Evolutionary conservation across 306 rosid genomes (phyloP).

Genomic region (Prunus mongolica): DNA sequence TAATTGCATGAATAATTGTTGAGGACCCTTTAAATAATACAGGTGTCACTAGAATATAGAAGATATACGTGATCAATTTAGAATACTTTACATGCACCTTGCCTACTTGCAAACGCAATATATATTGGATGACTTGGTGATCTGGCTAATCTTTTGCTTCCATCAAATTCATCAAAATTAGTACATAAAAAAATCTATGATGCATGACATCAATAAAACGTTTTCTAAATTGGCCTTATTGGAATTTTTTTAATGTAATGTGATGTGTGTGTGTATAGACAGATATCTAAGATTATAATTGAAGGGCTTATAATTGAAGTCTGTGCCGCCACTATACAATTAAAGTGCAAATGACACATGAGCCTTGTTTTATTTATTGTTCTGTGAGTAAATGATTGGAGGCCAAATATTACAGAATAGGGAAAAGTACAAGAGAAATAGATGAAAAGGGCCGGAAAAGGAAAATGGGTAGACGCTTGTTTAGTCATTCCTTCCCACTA

Average conservation of each 20-base stretch:
- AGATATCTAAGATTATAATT: background rate
- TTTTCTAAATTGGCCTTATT: background rate
- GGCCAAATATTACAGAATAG: slow-evolving; percentile 13
- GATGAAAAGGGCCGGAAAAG: slow-evolving; percentile 21
- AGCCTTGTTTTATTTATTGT: slow-evolving; percentile 22
- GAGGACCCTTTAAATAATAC: slow-evolving; percentile 4
- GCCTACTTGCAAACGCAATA: slow-evolving; percentile 15
- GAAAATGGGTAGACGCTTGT: slow-evolving; percentile 25
- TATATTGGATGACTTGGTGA: background rate
- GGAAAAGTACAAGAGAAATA: slow-evolving; percentile 20
- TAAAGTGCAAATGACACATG: slow-evolving; percentile 43
- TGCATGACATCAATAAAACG: slow-evolving; percentile 10
- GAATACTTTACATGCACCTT: background rate
- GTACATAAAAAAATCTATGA: background rate
- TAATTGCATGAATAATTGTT: slow-evolving; percentile 1
- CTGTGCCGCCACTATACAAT: slow-evolving; percentile 30
- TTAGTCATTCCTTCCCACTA: slow-evolving; percentile 24
- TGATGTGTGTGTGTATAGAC: background rate
- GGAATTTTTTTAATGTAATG: background rate
- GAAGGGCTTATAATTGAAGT: slow-evolving; percentile 1
- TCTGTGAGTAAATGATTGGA: slow-evolving; percentile 34
- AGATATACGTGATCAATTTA: background rate
- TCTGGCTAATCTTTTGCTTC: background rate
- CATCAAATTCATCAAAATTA: background rate
- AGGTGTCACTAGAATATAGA: slow-evolving; percentile 2